A percentile compares a stretch with the other conserved stretches of the same genome.
Conservation (phyloP, 352 stramenopile species). For the Phytophthora uliginosa region DNA sequence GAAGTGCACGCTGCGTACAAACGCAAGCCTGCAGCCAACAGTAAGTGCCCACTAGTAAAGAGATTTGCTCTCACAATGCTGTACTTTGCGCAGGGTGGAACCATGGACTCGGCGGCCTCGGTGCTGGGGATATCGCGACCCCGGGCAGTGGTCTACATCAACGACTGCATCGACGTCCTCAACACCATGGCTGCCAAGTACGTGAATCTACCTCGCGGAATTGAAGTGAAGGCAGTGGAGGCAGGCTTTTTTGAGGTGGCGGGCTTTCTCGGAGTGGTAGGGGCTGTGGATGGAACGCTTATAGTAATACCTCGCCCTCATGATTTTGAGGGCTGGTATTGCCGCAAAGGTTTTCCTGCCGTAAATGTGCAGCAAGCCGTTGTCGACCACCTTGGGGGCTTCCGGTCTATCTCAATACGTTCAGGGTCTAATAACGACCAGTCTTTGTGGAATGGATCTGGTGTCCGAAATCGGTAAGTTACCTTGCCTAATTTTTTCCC, state of each 20-base stretch:
- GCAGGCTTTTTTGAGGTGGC: conserved; percentile 10
- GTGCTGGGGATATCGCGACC: conserved; percentile 20
- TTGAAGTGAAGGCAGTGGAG: background rate
- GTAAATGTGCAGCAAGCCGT: background rate
- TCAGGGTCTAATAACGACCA: background rate
- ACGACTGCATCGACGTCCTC: background rate
- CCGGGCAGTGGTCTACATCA: conserved; percentile 24
- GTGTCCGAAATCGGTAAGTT: background rate
- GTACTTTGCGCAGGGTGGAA: conserved; percentile 7
- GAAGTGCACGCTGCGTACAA: conserved; percentile 10
- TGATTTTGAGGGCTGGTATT: background rate
- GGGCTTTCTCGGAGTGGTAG: conserved; percentile 20
- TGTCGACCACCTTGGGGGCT: conserved; percentile 1
- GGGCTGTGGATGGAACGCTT: conserved; percentile 11
- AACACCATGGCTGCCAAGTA: background rate
- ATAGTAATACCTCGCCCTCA: conserved; percentile 10
- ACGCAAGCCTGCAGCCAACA: conserved; percentile 22
- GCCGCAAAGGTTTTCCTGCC: conserved; percentile 1
- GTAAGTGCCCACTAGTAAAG: conserved; percentile 32
- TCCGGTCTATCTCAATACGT: background rate
- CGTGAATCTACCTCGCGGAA: background rate
- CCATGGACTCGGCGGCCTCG: background rate
- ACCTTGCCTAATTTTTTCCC: background rate
- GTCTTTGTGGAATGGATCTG: background rate
- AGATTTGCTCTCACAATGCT: conserved; percentile 28